These are phyloP conservation scores for Misopates orontium DNA, from an alignment of 257 asterid genomes.

Conservation along the genomic window DNA sequence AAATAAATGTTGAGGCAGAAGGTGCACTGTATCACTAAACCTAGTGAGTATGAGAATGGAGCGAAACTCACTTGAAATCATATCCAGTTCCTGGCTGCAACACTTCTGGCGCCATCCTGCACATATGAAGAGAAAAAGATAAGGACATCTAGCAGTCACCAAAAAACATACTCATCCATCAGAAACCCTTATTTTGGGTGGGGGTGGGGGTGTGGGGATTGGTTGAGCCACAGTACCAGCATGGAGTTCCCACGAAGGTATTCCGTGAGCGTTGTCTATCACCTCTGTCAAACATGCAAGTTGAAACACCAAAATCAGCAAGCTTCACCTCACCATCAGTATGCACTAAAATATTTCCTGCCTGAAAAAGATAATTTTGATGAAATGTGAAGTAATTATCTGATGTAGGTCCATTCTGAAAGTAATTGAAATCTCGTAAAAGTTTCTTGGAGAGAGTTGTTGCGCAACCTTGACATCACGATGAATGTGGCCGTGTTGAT, in stretches of 20 bases:
- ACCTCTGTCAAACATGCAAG: conserved; percentile 93
- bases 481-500: conserved; percentile 92
- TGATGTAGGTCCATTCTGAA: conserved; percentile 11
- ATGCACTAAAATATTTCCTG: conserved; percentile 94
- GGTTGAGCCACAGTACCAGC: conserved; percentile 65
- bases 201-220: background rate
- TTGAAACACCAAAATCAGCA: conserved; percentile 99
- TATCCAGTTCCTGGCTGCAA: conserved; percentile 99
- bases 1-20: conserved; percentile 24
- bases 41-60: conserved; percentile 20
- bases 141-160: conserved; percentile 14
- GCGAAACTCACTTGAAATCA: conserved; percentile 84
- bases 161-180: conserved; percentile 2
- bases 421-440: conserved; percentile 22
- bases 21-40: conserved; percentile 24
- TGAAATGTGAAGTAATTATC: conserved; percentile 16
- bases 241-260: conserved; percentile 99
- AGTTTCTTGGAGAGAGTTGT: conserved; percentile 15
- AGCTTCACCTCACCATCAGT: conserved; percentile 88
- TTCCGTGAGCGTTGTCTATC: conserved; percentile 97
- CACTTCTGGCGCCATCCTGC: conserved; percentile 99
- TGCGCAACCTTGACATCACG: conserved; percentile 88
- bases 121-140: conserved; percentile 25
- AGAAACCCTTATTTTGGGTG: background rate
- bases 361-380: conserved; percentile 49